Evolutionary conservation across 2,329 filamentous ascomycete genomes (phyloP), one percentile per base, ranked within the genome.

Genomic region (Paecilomyces niveus): DNA sequence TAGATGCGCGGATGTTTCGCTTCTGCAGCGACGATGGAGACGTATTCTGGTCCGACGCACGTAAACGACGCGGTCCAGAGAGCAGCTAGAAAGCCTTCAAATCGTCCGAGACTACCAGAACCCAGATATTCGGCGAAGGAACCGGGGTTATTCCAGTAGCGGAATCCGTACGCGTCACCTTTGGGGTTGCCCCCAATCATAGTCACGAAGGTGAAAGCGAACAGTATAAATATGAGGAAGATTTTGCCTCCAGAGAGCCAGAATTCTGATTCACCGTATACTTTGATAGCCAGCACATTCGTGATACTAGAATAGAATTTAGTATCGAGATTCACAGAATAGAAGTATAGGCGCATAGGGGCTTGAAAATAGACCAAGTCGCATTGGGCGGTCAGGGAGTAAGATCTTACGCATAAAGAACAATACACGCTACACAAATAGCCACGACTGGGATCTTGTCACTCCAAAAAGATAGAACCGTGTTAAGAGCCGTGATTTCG

Each of bases 171-270:
- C 0, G 79, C 77, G 64, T 91, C 87, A 55, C 83, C 79, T 1
- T 84, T 73, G 0, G 90, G 90, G 65, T 92, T 92, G 1, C 88
- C 90, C 7, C 90, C 90, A 0, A 93, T 78, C 86, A 92, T 92
- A 61, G 87, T 85, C 63, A 94, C 81, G 68, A 94, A 89, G 3
- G 90, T 92, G 74, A 89, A 89, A 60, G 85, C 65, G 62, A 90
- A 80, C 39, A 92, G 80, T 1, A 83, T 87, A 45, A 90, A 74
- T 57, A 89, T 86, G 39, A 90, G 78, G 1, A 90, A 64, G 3
- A 90, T 81, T 67, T 91, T 90, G 54, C 85, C 86, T 1, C 88
- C 74, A 0, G 89, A 85, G 52, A 85, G 84, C 70, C 82, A 78
- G 68, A 94, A 93, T 68, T 93, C 89, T 1, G 83, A 82, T 70